Percentiles rank a stretch among this genome's conserved stretches.
phyloP scores from a whole-genome alignment of 371 early-diverging fungal species.

The Mortierella sp. region DNA sequence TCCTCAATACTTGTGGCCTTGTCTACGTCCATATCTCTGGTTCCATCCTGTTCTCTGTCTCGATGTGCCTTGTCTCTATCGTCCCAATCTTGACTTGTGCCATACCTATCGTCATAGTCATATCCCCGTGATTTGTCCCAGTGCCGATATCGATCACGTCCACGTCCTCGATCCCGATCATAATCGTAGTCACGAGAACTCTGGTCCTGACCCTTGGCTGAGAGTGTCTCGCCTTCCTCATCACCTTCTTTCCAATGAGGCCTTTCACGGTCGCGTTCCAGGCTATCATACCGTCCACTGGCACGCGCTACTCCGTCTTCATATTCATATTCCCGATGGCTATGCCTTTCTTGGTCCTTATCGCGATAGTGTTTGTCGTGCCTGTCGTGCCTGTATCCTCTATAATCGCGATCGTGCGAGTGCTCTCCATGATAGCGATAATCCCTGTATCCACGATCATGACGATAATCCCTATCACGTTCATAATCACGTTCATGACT shows the following conservation, averaged over 20 bases:
- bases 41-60: constrained; percentile 21
- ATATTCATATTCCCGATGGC: constrained; percentile 31
- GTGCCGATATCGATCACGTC: constrained; percentile 21
- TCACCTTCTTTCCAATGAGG: constrained; percentile 40
- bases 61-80: constrained; percentile 28
- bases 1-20: constrained; percentile 7
- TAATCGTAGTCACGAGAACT: constrained; percentile 23
- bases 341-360: constrained; percentile 19
- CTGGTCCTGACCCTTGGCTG: constrained; percentile 25
- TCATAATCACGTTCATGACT: constrained; percentile 45
- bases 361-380: constrained; percentile 45
- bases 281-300: constrained; percentile 17
- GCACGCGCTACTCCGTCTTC: constrained; percentile 17
- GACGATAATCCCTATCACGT: constrained; percentile 35
- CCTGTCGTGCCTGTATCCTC: constrained; percentile 38
- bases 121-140: constrained; percentile 27
- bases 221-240: constrained; percentile 26
- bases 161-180: constrained; percentile 27
- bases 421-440: constrained; percentile 40
- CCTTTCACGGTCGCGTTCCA: constrained; percentile 35
- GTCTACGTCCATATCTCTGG: constrained; percentile 13
- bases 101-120: constrained; percentile 12
- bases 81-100: constrained; percentile 17
- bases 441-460: constrained; percentile 39
- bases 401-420: constrained; percentile 39